Base-by-base conservation (phyloP, 2,329 filamentous ascomycete genomes). In the Diaporthe sp. region DNA sequence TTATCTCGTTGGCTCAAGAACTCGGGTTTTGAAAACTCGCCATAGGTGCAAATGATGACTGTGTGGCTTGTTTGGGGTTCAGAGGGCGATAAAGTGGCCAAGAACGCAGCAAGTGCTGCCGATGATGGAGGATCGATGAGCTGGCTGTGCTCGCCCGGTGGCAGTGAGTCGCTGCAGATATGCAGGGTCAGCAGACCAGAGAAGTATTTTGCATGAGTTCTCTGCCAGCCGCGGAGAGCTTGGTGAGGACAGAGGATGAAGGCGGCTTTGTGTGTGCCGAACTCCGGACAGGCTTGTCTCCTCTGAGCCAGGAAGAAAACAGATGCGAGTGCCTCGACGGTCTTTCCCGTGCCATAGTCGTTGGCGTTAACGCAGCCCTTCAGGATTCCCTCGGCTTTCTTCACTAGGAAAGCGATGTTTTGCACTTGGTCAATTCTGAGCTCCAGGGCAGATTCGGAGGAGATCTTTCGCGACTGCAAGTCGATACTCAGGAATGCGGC, bases 401-500 rank as follows among this genome's bases (percentile, higher is more conserved):
- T 66, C 3, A 71, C 72, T 58, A 73, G 50, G n/a, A 58, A 65
- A 2, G 72, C 72, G 5, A 71, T 6, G 22, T 71, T 71, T 22
- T 71, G 72, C 0, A 73, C n/a, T 17, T 73, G 72, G 15, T 73
- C 72, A 7, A 37, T 44, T n/a, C 72, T 42, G 17, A 73, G 72
- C 15, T 6, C 25, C 12, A 71, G 39, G 22, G 15, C 3, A 15
- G 72, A 71, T 2, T 30, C 5, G 22, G 56, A 17, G n/a, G 32
- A 59, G 2, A 73, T 58, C 9, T 19, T 17, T 7, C 19, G 13
- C 4, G 17, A 22, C 12, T 47, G 25, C 19, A 55, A 32, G 37
- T 55, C n/a, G 27, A 73, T 19, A 2, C 39, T 58, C 6, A 73
- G 56, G 12, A 66, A 71, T 15, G 59, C 17, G n/a, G 66, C 66